phyloP scores from a whole-genome alignment of 2,329 filamentous ascomycete species.

The Sarocladium brachiariae region DNA sequence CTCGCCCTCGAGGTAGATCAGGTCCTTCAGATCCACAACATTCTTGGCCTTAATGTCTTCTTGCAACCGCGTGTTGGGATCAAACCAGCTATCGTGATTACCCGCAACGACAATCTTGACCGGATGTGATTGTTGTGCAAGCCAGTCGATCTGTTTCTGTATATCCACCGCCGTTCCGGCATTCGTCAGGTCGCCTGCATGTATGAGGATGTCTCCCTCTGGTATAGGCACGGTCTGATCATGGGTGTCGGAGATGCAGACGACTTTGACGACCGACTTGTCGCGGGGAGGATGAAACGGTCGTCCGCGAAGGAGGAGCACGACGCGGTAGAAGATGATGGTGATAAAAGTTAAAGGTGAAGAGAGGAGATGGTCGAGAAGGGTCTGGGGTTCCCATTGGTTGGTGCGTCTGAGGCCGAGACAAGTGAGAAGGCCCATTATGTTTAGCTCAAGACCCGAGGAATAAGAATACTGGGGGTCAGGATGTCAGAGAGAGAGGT shows the following conservation, averaged over 20 bases:
- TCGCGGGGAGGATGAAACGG: constrained; percentile 52
- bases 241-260: constrained; percentile 90
- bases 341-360: constrained; percentile 63
- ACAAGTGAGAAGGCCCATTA: constrained; percentile 38
- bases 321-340: constrained; percentile 53
- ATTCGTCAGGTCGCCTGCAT: constrained; percentile 80
- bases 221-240: constrained; percentile 57
- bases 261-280: constrained; percentile 59
- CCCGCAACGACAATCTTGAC: constrained; percentile 80
- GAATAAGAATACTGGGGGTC: constrained; percentile 6
- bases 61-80: constrained; percentile 52
- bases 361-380: constrained; percentile 56
- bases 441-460: not conserved
- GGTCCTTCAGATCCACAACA: constrained; percentile 55
- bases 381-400: constrained; percentile 41
- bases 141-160: constrained; percentile 79
- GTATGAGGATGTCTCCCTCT: constrained; percentile 76
- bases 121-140: constrained; percentile 63
- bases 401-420: constrained; percentile 41
- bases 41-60: constrained; percentile 47
- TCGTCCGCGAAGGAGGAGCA: constrained; percentile 61
- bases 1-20: constrained; percentile 71
- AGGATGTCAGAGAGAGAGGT: too few species aligned
- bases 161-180: constrained; percentile 65
- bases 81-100: constrained; percentile 86